phyloP scores from a whole-genome alignment of 345 rosid genomes.

The Eucalyptus viminalis region DNA sequence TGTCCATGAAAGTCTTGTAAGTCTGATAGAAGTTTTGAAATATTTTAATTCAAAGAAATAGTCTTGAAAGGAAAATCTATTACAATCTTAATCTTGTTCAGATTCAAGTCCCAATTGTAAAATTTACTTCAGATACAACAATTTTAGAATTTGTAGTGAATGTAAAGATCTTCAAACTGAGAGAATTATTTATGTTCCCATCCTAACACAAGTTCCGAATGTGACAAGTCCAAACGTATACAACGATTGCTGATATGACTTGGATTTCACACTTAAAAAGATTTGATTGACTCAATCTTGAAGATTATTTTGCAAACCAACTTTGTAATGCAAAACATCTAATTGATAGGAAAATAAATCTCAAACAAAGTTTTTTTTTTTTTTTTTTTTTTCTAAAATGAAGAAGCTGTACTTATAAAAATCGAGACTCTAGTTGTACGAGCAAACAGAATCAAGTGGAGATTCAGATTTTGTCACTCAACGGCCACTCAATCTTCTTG shows the following conservation, averaged over 20 bases:
- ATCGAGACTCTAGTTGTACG: fast-evolving
- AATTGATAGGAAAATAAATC: not conserved
- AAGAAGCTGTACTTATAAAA: not conserved
- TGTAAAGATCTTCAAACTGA: not conserved
- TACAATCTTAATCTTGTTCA: too few relatives aligned
- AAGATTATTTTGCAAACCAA: too few relatives aligned
- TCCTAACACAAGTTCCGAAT: fast-evolving
- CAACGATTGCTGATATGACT: fast-evolving
- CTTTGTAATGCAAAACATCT: too few relatives aligned
- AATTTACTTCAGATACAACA: too few relatives aligned
- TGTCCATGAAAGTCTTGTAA: too few relatives aligned
- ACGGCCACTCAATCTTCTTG: not conserved
- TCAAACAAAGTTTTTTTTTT: not conserved
- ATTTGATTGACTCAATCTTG: not conserved
- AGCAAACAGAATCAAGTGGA: fast-evolving
- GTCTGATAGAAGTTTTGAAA: too few relatives aligned
- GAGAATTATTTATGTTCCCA: not conserved
- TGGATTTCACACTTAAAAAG: not conserved
- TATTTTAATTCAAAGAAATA: too few relatives aligned
- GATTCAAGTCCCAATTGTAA: too few relatives aligned
- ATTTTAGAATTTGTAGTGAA: too few relatives aligned
- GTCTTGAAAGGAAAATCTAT: too few relatives aligned
- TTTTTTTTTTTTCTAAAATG: too few relatives aligned
- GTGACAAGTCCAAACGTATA: too few relatives aligned
- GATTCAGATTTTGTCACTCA: not conserved